Conservation (phyloP, 257 asterid species). For the Cordia subcordata region DNA sequence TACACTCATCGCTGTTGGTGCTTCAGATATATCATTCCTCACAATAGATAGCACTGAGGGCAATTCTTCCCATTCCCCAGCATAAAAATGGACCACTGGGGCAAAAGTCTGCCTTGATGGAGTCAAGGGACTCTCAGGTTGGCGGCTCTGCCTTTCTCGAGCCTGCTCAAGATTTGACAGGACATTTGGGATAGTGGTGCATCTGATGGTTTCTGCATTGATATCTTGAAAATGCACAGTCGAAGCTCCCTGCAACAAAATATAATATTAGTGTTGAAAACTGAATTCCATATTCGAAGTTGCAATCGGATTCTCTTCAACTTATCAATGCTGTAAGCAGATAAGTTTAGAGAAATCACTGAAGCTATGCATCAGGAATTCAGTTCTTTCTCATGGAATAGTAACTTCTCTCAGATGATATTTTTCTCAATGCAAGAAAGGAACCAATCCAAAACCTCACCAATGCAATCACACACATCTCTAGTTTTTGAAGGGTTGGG, state of each 20-base stretch:
- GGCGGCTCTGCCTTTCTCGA: constrained; percentile 33
- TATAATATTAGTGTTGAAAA: neutral
- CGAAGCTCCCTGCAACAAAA: constrained; percentile 35
- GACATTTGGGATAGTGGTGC: constrained; percentile 37
- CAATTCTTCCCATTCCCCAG: constrained; percentile 38
- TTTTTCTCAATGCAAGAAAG: too few species aligned
- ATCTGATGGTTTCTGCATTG: constrained; percentile 33
- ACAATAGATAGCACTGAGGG: constrained; percentile 30
- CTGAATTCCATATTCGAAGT: neutral
- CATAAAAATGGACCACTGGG: constrained; percentile 32
- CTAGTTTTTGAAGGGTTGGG: too few species aligned
- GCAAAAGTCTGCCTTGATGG: constrained; percentile 32
- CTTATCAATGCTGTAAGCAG: neutral
- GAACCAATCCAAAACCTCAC: too few species aligned
- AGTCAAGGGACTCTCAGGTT: constrained; percentile 33
- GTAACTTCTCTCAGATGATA: too few species aligned
- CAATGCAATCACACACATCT: too few species aligned
- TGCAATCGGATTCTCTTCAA: neutral
- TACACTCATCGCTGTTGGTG: constrained; percentile 28
- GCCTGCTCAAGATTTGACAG: constrained; percentile 36
- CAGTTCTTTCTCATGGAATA: neutral
- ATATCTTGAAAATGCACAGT: constrained; percentile 32
- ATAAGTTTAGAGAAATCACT: neutral
- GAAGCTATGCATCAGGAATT: neutral
- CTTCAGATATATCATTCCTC: constrained; percentile 24